Evolutionary conservation across 805 yeast genomes (phyloP).

Genomic region (Candida chauliodis): DNA sequence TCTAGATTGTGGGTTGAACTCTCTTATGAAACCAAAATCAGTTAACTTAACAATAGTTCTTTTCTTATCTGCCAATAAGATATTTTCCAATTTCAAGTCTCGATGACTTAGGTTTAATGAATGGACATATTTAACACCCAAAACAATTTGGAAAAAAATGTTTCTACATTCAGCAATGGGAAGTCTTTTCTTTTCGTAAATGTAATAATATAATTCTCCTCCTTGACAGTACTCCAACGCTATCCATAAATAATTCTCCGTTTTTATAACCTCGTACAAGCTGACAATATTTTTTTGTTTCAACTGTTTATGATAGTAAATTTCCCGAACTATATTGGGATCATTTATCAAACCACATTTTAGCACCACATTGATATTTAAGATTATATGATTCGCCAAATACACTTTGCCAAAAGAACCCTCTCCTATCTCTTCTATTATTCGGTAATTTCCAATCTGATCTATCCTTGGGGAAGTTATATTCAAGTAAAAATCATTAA

Average conservation of each 20-base stretch:
- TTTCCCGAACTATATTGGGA: constrained; percentile 86
- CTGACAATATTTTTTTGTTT: constrained; percentile 80
- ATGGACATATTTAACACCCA: constrained; percentile 73
- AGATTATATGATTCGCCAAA: constrained; percentile 72
- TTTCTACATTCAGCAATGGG: constrained; percentile 47
- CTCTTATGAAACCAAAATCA: constrained; percentile 94
- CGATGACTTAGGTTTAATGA: constrained; percentile 76
- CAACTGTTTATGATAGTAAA: constrained; percentile 81
- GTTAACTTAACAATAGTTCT: constrained; percentile 67
- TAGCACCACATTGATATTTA: constrained; percentile 73
- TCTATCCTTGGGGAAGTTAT: constrained; percentile 45
- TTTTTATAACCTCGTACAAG: constrained; percentile 79
- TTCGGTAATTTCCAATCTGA: constrained; percentile 78
- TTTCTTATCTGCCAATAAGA: constrained; percentile 51
- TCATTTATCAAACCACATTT: constrained; percentile 76
- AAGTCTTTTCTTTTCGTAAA: constrained; percentile 50
- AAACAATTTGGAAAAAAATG: constrained; percentile 62
- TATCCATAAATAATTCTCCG: constrained; percentile 80
- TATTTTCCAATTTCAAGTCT: constrained; percentile 80
- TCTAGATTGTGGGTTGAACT: constrained; percentile 44
- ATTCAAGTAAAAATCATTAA: constrained; percentile 51
- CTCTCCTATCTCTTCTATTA: constrained; percentile 75
- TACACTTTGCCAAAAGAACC: constrained; percentile 93
- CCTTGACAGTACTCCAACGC: constrained; percentile 88
- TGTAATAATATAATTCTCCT: constrained; percentile 67